These are phyloP conservation scores for Diophrys sp. DNA, from an alignment of 73 alveolate genomes.

Conservation along the genomic window DNA sequence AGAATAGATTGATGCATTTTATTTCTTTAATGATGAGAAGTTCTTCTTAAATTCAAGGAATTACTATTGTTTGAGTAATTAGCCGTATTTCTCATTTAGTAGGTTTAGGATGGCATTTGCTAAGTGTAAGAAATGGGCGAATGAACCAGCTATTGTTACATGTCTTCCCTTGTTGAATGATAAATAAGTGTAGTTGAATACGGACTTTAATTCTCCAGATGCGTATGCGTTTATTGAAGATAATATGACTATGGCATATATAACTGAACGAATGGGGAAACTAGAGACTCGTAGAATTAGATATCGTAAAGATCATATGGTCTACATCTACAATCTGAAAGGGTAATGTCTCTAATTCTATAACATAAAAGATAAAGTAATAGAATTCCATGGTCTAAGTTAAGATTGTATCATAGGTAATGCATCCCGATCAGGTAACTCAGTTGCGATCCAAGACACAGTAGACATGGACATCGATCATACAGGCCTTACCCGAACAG, in stretches of 20 bases:
- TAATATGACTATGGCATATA: too few species aligned
- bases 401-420: not conserved
- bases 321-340: not conserved
- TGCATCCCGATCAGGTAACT: not conserved
- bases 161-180: not conserved
- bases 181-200: not conserved
- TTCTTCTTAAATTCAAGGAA: not conserved
- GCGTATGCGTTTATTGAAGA: not conserved
- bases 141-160: not conserved
- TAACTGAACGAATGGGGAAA: too few species aligned
- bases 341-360: not conserved
- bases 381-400: not conserved
- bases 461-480: too few species aligned
- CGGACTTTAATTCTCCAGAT: not conserved
- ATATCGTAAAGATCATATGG: not conserved
- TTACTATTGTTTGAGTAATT: not conserved
- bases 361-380: not conserved
- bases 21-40: not conserved
- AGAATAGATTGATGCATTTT: not conserved
- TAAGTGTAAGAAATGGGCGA: not conserved
- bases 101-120: not conserved
- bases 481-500: too few species aligned
- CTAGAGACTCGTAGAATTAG: too few species aligned
- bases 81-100: not conserved
- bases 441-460: not conserved